These are phyloP conservation scores for Neurospora discreta DNA, from an alignment of 495 filamentous ascomycete genomes.

Conservation along the genomic window DNA sequence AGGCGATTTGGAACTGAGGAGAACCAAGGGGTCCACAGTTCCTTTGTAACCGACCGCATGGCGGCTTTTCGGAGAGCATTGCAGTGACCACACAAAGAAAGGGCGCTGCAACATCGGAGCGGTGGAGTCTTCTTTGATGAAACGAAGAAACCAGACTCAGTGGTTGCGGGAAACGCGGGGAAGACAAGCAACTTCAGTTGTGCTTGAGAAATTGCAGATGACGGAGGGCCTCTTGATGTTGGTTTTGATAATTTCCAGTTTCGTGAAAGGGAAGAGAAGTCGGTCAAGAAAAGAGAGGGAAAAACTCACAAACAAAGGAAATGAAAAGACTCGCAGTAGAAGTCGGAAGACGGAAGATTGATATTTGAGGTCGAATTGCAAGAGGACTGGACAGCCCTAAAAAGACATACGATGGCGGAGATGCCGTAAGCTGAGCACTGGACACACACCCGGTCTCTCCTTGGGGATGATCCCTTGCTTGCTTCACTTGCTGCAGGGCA, in stretches of 20 bases:
- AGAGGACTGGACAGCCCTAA: background rate
- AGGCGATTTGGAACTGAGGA: background rate
- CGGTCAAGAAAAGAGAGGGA: constrained; percentile 1
- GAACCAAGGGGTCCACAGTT: background rate
- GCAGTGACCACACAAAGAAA: background rate
- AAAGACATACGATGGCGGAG: background rate
- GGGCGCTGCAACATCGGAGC: background rate
- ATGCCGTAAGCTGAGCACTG: constrained; percentile 2
- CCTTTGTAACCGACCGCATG: background rate
- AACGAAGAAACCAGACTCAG: background rate
- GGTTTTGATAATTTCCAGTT: background rate
- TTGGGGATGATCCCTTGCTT: background rate
- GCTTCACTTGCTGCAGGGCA: background rate
- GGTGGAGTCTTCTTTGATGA: background rate
- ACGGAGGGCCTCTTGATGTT: background rate
- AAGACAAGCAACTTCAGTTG: background rate
- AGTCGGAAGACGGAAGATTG: background rate
- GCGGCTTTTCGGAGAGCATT: background rate
- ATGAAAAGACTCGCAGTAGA: background rate
- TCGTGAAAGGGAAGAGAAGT: background rate
- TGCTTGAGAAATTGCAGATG: background rate
- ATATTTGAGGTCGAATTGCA: background rate
- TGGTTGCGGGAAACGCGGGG: background rate
- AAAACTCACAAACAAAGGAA: background rate
- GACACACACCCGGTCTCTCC: background rate